These are phyloP conservation scores for Diaporthe capsici DNA, from an alignment of 2,329 filamentous ascomycete genomes.

Conservation along the genomic window DNA sequence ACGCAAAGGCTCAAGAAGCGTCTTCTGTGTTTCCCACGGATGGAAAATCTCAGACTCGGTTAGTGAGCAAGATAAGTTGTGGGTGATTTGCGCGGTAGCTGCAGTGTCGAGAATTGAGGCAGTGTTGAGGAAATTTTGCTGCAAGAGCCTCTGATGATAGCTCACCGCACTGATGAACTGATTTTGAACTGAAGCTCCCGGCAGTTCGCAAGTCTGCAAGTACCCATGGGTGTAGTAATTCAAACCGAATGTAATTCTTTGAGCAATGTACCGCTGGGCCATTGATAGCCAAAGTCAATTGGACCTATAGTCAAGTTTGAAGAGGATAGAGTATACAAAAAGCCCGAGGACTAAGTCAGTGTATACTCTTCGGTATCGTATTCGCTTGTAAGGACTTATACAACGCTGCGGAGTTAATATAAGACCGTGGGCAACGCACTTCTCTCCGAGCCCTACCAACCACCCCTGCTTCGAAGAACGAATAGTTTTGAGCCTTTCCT, in stretches of 20 bases:
- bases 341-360: neutral
- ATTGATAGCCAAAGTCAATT: neutral
- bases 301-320: neutral
- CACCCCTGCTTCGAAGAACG: neutral
- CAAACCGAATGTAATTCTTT: no score
- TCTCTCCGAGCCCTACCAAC: slow-evolving; percentile 22
- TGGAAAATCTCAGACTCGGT: neutral
- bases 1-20: neutral
- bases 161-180: neutral
- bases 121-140: neutral
- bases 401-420: slow-evolving; percentile 11
- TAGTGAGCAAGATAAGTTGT: neutral
- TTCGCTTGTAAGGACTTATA: neutral
- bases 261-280: neutral
- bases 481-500: neutral
- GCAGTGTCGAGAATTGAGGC: neutral
- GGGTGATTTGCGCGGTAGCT: neutral
- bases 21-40: neutral
- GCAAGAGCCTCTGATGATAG: neutral
- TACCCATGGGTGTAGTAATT: neutral
- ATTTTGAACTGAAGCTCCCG: no score
- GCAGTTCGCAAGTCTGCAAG: neutral
- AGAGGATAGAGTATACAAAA: neutral
- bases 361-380: neutral
- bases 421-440: neutral